phyloP scores from a whole-genome alignment of 805 yeast species.

The Yarrowia sp. region DNA sequence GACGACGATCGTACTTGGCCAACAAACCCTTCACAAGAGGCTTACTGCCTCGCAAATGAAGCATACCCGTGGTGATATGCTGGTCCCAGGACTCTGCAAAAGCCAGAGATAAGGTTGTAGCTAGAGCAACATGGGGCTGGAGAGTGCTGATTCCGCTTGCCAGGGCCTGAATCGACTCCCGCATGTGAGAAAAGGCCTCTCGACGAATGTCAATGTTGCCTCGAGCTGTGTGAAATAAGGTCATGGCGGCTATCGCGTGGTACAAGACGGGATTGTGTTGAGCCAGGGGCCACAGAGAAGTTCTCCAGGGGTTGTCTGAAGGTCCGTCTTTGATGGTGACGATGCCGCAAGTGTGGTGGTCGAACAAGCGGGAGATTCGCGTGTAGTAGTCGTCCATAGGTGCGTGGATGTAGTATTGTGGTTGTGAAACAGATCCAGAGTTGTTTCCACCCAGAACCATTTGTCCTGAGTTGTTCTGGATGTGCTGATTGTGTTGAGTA shows the following conservation, averaged over 20 bases:
- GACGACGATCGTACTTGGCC: slow-evolving; percentile 27
- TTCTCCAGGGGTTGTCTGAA: slow-evolving; percentile 69
- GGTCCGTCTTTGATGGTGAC: slow-evolving; percentile 66
- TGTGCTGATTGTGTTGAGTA: neutral
- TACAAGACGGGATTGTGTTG: slow-evolving; percentile 54
- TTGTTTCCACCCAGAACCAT: no score
- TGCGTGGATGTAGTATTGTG: neutral
- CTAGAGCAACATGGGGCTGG: slow-evolving; percentile 64
- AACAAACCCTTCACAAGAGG: slow-evolving; percentile 47
- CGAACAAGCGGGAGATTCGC: slow-evolving; percentile 38
- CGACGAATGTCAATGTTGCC: slow-evolving; percentile 47
- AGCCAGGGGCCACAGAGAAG: slow-evolving; percentile 55
- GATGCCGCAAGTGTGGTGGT: slow-evolving; percentile 50
- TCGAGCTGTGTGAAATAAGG: slow-evolving; percentile 56
- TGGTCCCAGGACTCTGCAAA: slow-evolving; percentile 69
- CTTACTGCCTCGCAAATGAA: slow-evolving; percentile 65
- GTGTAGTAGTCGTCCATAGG: slow-evolving; percentile 29
- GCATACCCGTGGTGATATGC: slow-evolving; percentile 63
- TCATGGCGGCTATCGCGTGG: slow-evolving; percentile 65
- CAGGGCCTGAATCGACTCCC: slow-evolving; percentile 55
- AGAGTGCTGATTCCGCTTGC: slow-evolving; percentile 54
- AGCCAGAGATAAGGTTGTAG: slow-evolving; percentile 62
- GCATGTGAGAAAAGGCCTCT: slow-evolving; percentile 58
- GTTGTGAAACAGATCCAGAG: no score
- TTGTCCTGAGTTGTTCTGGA: neutral